Evolutionary conservation across 805 yeast species (phyloP).

Genomic region (Cephaloascus fragrans): DNA sequence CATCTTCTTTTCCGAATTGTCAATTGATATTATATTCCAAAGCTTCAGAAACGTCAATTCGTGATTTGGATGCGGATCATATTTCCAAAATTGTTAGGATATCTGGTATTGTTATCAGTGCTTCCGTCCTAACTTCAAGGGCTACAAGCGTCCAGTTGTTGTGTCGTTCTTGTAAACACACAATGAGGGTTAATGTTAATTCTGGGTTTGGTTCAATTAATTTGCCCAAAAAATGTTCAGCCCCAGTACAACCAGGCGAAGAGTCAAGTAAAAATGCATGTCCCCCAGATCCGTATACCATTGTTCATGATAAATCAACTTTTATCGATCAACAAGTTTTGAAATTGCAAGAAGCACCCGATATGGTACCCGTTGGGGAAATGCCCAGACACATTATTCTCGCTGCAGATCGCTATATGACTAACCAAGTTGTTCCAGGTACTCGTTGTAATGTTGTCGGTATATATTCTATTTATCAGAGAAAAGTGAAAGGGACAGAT

Average conservation of each 20-base stretch:
- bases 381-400: slow-evolving; percentile 90
- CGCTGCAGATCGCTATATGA: slow-evolving; percentile 81
- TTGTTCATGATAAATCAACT: slow-evolving; percentile 88
- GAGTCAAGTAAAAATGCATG: slow-evolving; percentile 46
- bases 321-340: slow-evolving; percentile 92
- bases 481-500: slow-evolving; percentile 45
- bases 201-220: slow-evolving; percentile 64
- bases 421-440: slow-evolving; percentile 91
- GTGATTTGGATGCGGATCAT: slow-evolving; percentile 79
- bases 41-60: slow-evolving; percentile 61
- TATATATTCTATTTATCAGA: slow-evolving; percentile 83
- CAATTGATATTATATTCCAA: slow-evolving; percentile 72
- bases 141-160: slow-evolving; percentile 77
- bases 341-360: slow-evolving; percentile 95
- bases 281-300: slow-evolving; percentile 86
- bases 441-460: slow-evolving; percentile 89
- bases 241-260: slow-evolving; percentile 34
- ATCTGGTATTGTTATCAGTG: slow-evolving; percentile 87
- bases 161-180: slow-evolving; percentile 83
- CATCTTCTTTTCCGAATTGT: slow-evolving; percentile 60
- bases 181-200: slow-evolving; percentile 50
- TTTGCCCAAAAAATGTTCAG: slow-evolving; percentile 60
- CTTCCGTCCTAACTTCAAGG: slow-evolving; percentile 80
- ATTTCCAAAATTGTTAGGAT: slow-evolving; percentile 84
- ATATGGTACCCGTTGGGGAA: slow-evolving; percentile 98